Evolutionary conservation across 108 stramenopile species (phyloP), one percentile per base, ranked within the genome.

Genomic region (Skeletonema menzelii): DNA sequence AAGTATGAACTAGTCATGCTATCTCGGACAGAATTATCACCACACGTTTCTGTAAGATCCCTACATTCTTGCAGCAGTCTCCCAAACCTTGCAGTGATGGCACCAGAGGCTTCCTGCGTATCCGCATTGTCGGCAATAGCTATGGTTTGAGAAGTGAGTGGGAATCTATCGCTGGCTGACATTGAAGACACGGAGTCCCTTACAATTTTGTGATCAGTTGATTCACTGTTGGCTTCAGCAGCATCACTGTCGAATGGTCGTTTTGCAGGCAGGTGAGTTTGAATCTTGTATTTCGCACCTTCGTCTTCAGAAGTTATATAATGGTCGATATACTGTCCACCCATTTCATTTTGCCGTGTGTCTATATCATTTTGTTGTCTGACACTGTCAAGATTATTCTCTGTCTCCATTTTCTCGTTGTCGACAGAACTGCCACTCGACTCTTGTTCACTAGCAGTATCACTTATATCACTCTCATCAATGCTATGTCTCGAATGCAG

Each of bases 51-150:
- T 4, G 78, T 68, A 22, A 79, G 44, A 53, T 66, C 40, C 17
- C 78, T 65, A 61, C 78, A 79, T 68, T 79, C 70, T 42, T 72
- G 71, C 35, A 79, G 66, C 35, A 79, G 67, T 35, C 71, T 59
- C 28, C 78, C 78, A 56, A 79, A 79, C 24, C 78, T 59, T 8
- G 78, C 65, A 5, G 71, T 68, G 3, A 67, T 66, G 19, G 40
- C 38, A 20, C 61, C 53, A 30, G 65, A 15, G 24, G n/a, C 27
- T 47, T 46, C 49, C 14, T 60, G 60, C 24, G 69, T 37, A 13
- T 60, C 59, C 27, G 62, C 24, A 31, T 57, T 70, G 31, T 64
- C 56, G 13, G 40, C 28, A 20, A 57, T 49, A 0, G 73, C 27
- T 35, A 35, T 22, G 42, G 56, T 56, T 49, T 47, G 31, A 30